phyloP scores from a whole-genome alignment of 352 stramenopile species.

The Phytophthora ohioensis region DNA sequence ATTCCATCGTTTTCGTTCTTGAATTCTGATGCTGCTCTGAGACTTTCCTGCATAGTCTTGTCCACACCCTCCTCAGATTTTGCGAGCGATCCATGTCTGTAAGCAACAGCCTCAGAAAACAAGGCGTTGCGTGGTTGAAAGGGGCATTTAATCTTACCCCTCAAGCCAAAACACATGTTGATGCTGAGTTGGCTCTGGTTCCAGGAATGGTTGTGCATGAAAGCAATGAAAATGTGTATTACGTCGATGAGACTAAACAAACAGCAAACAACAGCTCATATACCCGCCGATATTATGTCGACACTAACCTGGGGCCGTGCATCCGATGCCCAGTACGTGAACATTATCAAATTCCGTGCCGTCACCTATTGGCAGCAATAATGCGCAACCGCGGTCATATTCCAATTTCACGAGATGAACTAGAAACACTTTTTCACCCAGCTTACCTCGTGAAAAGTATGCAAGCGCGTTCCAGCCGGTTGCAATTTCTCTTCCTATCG shows the following conservation, averaged over 20 bases:
- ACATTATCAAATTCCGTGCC: not conserved
- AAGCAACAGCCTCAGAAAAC: not conserved
- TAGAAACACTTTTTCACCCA: not conserved
- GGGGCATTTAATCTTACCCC: not conserved
- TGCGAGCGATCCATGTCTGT: not conserved
- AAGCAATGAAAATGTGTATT: not conserved
- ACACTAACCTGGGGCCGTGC: not conserved
- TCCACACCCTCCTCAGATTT: not conserved
- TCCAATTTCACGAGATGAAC: not conserved
- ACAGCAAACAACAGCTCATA: not conserved
- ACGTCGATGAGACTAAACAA: not conserved
- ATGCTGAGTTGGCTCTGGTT: not conserved
- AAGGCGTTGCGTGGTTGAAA: not conserved
- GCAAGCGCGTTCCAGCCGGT: not conserved
- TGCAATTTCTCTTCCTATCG: not conserved
- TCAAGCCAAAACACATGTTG: not conserved
- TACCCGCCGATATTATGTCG: not conserved
- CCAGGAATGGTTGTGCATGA: not conserved
- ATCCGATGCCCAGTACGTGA: not conserved
- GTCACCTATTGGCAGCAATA: not conserved
- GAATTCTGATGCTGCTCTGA: too few species aligned
- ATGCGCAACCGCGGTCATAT: not conserved
- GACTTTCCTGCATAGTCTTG: too few species aligned
- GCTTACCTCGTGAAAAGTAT: not conserved
- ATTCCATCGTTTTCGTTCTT: too few species aligned